Evolutionary conservation across 345 rosid genomes (phyloP), one percentile per base, ranked within the genome.

Genomic region (Moringa oleifera): DNA sequence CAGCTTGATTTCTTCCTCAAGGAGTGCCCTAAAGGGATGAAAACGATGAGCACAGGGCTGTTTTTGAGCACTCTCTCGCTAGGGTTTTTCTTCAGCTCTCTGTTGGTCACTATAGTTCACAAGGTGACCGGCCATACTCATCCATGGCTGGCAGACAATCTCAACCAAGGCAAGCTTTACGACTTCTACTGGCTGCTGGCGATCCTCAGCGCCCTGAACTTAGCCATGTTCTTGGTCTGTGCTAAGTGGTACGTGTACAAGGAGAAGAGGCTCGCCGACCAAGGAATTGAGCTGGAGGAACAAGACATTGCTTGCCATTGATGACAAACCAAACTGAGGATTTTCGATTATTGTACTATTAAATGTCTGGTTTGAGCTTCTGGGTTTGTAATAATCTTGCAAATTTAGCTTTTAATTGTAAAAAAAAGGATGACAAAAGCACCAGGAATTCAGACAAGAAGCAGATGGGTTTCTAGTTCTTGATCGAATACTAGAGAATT

Each of bases 11-110:
- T 94, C 70, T 94, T 94, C 84, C 73, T 93, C 16, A 85, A 88
- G 61, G 99, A 94, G 68, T 94, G 99, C 50, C 99, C 99, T 0
- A 90, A 94, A 63, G 99, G 99, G 19, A 94, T 94, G 99, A 94
- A 94, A 77, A 91, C 95, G 0, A 94, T 94, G 89, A 90, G 97
- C 74, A 90, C 97, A 0, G 99, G 99, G 24, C 58, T 93, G 63
- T 82, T 94, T 68, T 62, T 94, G 58, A 94, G 96, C 66, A 90
- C 97, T 33, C 87, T 94, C 20, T 85, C 99, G 0, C 57, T 94
- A 41, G 99, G 99, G 57, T 90, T 88, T 72, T 93, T 93, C 69
- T 17, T 88, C 20, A 94, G 99, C 73, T 83, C 97, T 7, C 63
- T 77, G 21, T 59, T 94, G 71, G 97, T 94, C 37, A 77, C 79